phyloP scores from a whole-genome alignment of 1,139 yeast genomes.

The Hemisphaericaspora xylofermentans region DNA sequence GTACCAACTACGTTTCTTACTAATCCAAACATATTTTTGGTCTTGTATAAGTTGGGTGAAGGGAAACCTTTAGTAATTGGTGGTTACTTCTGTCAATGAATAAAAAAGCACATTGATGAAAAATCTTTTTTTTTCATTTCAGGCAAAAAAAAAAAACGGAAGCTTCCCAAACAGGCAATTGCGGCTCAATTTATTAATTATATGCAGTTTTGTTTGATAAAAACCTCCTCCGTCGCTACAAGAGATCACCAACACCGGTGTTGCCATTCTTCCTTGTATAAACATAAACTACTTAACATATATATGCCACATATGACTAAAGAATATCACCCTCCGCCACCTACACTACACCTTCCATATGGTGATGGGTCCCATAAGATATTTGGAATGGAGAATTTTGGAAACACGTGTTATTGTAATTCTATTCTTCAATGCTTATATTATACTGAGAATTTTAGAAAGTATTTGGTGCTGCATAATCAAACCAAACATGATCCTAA shows the following conservation, averaged over 20 bases:
- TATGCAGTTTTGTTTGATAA: too few relatives aligned
- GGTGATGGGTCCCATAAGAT: conserved; percentile 73
- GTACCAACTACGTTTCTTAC: conserved; percentile 3
- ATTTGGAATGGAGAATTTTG: conserved; percentile 94
- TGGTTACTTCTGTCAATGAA: too few relatives aligned
- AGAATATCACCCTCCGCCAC: conserved; percentile 3
- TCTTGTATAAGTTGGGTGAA: background rate
- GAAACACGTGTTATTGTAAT: conserved; percentile 92
- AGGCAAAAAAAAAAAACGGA: too few relatives aligned
- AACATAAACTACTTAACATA: background rate
- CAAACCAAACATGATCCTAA: conserved; percentile 38
- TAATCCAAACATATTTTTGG: conserved; percentile 6
- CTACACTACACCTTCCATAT: conserved; percentile 11
- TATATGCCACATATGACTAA: conserved; percentile 4
- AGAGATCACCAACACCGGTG: too few relatives aligned
- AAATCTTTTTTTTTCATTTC: background rate
- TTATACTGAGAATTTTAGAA: conserved; percentile 69
- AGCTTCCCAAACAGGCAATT: too few relatives aligned
- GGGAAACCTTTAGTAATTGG: too few relatives aligned
- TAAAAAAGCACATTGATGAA: background rate
- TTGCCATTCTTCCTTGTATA: too few relatives aligned
- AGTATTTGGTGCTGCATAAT: conserved; percentile 44
- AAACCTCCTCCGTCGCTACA: too few relatives aligned
- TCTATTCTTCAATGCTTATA: conserved; percentile 87
- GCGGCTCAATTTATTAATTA: background rate